Percentiles rank a stretch among this genome's conserved stretches.
These are phyloP conservation scores for Leccinum uliginosum DNA, from an alignment of 768 basidiomycete genomes.

Conservation along the genomic window DNA sequence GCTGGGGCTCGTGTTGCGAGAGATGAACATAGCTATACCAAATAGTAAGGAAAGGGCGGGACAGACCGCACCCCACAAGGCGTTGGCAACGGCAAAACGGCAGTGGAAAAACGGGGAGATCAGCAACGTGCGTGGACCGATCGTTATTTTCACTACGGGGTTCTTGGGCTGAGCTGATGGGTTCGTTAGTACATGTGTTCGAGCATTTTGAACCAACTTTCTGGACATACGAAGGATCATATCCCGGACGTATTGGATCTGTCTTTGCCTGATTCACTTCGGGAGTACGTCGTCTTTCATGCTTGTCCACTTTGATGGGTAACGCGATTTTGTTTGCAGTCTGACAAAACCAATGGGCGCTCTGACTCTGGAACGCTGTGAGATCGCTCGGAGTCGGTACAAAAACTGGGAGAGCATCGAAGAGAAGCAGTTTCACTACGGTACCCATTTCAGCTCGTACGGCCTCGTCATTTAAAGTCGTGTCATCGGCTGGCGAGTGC, in stretches of 20 bases:
- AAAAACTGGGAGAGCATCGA: constrained; percentile 69
- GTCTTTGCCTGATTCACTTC: constrained; percentile 51
- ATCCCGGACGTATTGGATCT: constrained; percentile 66
- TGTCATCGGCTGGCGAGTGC: not conserved
- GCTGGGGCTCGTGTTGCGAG: constrained; percentile 43
- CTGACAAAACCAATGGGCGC: constrained; percentile 90
- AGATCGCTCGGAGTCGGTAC: constrained; percentile 75
- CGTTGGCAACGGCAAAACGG: constrained; percentile 64
- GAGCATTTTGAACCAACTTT: constrained; percentile 85
- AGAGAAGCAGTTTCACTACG: constrained; percentile 88
- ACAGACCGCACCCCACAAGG: constrained; percentile 26
- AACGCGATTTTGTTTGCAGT: constrained; percentile 34
- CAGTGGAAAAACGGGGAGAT: constrained; percentile 90
- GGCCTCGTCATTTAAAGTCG: not conserved
- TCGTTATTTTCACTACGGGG: not conserved
- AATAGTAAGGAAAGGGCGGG: constrained; percentile 15
- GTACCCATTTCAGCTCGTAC: constrained; percentile 86
- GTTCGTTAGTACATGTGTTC: constrained; percentile 74
- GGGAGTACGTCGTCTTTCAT: constrained; percentile 53
- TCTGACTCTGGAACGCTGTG: constrained; percentile 64
- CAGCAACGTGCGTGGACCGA: constrained; percentile 63
- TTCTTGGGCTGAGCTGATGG: not conserved
- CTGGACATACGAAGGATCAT: constrained; percentile 87
- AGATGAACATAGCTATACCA: constrained; percentile 25
- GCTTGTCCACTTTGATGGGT: not conserved